Conservation (phyloP, 306 rosid species). For the Dryas octopetala region DNA sequence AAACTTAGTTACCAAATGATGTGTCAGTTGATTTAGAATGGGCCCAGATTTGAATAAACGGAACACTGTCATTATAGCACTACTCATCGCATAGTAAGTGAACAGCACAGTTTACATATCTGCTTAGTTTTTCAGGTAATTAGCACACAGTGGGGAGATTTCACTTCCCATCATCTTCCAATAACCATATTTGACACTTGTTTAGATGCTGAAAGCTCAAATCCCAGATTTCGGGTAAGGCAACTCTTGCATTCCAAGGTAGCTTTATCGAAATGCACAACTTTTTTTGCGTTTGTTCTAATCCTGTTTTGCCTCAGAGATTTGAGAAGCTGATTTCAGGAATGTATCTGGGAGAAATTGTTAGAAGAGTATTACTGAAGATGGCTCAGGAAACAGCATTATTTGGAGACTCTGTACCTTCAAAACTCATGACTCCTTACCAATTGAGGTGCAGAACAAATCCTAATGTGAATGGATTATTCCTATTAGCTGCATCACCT, state of each 20-base stretch:
- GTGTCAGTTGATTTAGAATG: no score
- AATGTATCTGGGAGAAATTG: constrained; percentile 65
- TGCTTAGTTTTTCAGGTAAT: constrained; percentile 50
- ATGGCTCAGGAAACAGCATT: constrained; percentile 62
- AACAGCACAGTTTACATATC: not conserved
- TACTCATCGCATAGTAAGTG: not conserved
- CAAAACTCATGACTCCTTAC: constrained; percentile 53
- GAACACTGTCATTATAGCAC: no score
- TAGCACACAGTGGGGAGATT: constrained; percentile 65
- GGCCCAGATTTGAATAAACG: no score
- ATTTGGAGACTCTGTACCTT: constrained; percentile 51
- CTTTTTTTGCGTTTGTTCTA: constrained; percentile 2
- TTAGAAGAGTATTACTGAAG: constrained; percentile 54
- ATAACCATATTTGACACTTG: constrained; percentile 47
- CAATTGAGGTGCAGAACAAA: constrained; percentile 41
- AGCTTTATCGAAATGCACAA: not conserved
- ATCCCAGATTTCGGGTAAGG: constrained; percentile 53
- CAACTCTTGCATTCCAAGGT: not conserved
- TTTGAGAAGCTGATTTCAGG: constrained; percentile 65
- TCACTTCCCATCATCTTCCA: constrained; percentile 57
- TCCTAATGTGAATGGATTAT: not conserved
- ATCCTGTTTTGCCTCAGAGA: constrained; percentile 30
- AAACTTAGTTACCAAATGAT: no score
- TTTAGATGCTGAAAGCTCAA: constrained; percentile 60
- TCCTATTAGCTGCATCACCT: not conserved